Conservation (phyloP, 768 basidiomycete genomes). For the Coprinopsis strossmayeri region DNA sequence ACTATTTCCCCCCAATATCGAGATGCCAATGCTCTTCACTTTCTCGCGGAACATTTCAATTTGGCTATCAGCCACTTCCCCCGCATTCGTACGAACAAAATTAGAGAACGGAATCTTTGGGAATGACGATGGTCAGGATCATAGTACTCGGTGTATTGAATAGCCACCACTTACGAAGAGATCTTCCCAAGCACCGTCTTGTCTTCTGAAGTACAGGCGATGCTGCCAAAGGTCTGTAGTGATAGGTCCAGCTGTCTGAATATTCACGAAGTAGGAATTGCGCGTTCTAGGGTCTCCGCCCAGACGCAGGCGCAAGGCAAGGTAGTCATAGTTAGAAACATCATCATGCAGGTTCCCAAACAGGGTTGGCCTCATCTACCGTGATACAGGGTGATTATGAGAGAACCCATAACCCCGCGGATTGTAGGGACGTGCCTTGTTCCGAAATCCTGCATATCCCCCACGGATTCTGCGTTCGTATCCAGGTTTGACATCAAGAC, state of each 20-base stretch:
- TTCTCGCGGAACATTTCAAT: conserved; percentile 71
- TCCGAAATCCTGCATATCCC: conserved; percentile 90
- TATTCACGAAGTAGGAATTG: conserved; percentile 87
- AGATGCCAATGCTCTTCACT: conserved; percentile 79
- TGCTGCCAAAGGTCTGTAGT: conserved; percentile 94
- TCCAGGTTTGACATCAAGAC: conserved; percentile 59
- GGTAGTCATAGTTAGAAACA: conserved; percentile 71
- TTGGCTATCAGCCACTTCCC: conserved; percentile 62
- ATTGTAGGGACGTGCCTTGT: conserved; percentile 43
- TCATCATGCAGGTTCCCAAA: conserved; percentile 87
- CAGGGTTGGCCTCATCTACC: conserved; percentile 69
- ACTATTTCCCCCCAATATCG: conserved; percentile 80
- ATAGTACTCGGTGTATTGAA: too few species aligned
- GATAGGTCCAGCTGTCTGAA: conserved; percentile 82
- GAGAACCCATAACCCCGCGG: neutral
- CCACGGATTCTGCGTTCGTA: conserved; percentile 64
- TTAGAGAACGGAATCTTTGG: conserved; percentile 72
- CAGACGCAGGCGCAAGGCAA: conserved; percentile 74
- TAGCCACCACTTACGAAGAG: conserved; percentile 67
- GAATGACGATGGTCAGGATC: neutral
- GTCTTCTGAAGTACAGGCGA: conserved; percentile 69
- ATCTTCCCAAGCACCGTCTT: conserved; percentile 72
- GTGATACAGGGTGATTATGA: neutral
- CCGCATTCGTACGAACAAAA: conserved; percentile 70
- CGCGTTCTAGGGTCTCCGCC: conserved; percentile 71